These are phyloP conservation scores for Colletotrichum sublineola DNA, from an alignment of 2,329 filamentous ascomycete genomes.

Conservation along the genomic window DNA sequence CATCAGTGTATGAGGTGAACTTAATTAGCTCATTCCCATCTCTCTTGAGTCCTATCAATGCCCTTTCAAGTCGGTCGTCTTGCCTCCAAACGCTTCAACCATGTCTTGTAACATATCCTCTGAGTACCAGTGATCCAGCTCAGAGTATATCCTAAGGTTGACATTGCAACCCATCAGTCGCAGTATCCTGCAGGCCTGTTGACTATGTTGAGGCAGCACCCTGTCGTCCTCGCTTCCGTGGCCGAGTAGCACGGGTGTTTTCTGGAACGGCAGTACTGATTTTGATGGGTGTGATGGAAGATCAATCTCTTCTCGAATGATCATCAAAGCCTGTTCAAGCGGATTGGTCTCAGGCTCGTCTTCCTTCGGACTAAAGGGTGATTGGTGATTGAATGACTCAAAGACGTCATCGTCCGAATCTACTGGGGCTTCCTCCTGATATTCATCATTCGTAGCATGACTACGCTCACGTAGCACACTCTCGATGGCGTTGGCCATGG, in stretches of 20 bases:
- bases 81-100: conserved; percentile 47
- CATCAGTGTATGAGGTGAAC: background rate
- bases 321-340: background rate
- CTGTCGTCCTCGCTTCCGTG: conserved; percentile 59
- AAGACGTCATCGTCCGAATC: background rate
- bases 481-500: conserved; percentile 53
- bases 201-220: conserved; percentile 54
- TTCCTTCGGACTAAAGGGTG: background rate
- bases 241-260: conserved; percentile 60
- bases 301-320: conserved; percentile 23
- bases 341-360: background rate
- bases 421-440: background rate
- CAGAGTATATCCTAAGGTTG: conserved; percentile 55
- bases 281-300: conserved; percentile 17
- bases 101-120: conserved; percentile 56
- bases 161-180: conserved; percentile 51
- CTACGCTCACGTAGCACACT: conserved; percentile 17
- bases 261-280: conserved; percentile 38
- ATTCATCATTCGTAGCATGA: background rate
- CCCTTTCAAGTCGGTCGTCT: too few relatives aligned
- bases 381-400: background rate
- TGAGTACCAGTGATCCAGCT: conserved; percentile 61
- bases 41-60: background rate
- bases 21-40: background rate
- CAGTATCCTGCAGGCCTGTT: conserved; percentile 52